Conservation (phyloP, 768 basidiomycete genomes). For the Sporobolomyces pararoseus region DNA sequence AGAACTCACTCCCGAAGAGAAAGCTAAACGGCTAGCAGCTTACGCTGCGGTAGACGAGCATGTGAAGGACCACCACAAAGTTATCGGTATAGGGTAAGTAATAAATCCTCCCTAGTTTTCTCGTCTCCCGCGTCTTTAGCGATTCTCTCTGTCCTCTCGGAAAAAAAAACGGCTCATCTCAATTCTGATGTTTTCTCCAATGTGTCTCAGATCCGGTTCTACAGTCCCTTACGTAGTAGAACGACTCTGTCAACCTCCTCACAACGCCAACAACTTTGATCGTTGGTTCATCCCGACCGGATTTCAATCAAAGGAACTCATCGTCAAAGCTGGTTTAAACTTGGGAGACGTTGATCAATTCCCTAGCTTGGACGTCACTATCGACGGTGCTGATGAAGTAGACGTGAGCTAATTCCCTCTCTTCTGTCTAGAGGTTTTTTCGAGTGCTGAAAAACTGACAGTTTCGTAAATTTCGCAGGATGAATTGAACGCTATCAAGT, state of each 20-base stretch:
- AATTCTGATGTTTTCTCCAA: too few species aligned
- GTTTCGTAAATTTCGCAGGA: conserved; percentile 53
- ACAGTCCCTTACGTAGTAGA: conserved; percentile 75
- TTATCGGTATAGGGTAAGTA: conserved; percentile 51
- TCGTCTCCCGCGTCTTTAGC: too few species aligned
- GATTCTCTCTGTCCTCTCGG: background rate
- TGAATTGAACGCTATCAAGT: conserved; percentile 88
- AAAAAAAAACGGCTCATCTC: background rate
- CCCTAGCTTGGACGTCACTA: conserved; percentile 85
- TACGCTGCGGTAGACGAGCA: conserved; percentile 90
- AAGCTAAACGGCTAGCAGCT: conserved; percentile 83
- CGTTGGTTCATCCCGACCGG: conserved; percentile 61
- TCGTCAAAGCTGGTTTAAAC: conserved; percentile 61
- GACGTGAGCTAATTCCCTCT: conserved; percentile 27
- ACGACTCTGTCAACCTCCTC: conserved; percentile 66
- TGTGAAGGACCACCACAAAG: conserved; percentile 71
- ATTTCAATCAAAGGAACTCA: conserved; percentile 94
- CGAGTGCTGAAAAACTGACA: background rate
- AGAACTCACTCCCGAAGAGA: conserved; percentile 54
- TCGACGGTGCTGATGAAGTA: conserved; percentile 95
- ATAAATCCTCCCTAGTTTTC: background rate
- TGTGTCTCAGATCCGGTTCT: conserved; percentile 56
- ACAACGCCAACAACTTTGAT: conserved; percentile 70
- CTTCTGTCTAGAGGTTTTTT: too few species aligned
- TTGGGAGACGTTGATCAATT: conserved; percentile 47